These are phyloP conservation scores for Juglanconis oblonga DNA, from an alignment of 2,329 filamentous ascomycete genomes.

Conservation along the genomic window DNA sequence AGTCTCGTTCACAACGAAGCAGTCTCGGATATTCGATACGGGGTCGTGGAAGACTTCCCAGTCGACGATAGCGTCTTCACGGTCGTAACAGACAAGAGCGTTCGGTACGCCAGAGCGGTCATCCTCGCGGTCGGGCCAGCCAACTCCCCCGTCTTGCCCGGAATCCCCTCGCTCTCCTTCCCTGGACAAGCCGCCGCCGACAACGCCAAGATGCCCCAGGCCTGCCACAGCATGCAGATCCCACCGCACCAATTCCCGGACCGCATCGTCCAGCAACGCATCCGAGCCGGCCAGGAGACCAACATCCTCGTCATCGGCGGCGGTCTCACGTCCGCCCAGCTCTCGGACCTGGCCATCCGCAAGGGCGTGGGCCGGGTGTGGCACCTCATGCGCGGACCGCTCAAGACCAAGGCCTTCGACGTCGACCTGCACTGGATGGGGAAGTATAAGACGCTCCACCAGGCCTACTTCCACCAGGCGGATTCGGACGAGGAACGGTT, in stretches of 20 bases:
- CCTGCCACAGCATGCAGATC: conserved; percentile 65
- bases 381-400: conserved; percentile 62
- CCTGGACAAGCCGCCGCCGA: conserved; percentile 7
- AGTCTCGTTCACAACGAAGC: conserved; percentile 57
- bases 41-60: conserved; percentile 41
- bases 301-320: conserved; percentile 71
- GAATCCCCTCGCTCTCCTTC: conserved; percentile 4
- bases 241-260: conserved; percentile 49
- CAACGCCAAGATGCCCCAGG: conserved; percentile 33
- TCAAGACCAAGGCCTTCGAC: conserved; percentile 71
- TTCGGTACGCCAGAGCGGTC: conserved; percentile 58
- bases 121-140: conserved; percentile 71
- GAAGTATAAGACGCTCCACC: conserved; percentile 76
- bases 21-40: conserved; percentile 61
- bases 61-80: conserved; percentile 60
- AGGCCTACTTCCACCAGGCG: conserved; percentile 74
- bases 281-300: conserved; percentile 47
- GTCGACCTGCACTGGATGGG: conserved; percentile 76
- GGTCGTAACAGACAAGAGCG: conserved; percentile 52
- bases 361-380: conserved; percentile 66
- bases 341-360: conserved; percentile 64
- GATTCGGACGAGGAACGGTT: conserved; percentile 68
- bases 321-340: conserved; percentile 72
- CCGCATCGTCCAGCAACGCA: conserved; percentile 47
- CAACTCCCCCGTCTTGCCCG: conserved; percentile 51